Conservation (phyloP, 75 land plant species). For the Pinus tabuliformis region DNA sequence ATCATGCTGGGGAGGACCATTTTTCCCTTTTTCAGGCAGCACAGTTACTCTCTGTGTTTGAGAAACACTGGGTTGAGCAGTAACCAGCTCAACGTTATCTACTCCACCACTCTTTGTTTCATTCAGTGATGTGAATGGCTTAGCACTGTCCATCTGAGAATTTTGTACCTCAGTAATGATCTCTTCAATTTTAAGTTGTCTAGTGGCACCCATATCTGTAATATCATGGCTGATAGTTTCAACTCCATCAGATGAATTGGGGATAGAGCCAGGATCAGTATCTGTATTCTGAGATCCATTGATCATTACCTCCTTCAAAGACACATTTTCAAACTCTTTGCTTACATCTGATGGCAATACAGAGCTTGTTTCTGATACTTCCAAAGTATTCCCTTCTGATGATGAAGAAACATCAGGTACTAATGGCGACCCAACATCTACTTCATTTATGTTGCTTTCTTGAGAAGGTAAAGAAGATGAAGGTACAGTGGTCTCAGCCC, state of each 20-base stretch:
- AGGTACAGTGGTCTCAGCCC: background rate
- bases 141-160: background rate
- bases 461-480: background rate
- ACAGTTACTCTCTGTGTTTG: background rate
- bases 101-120: background rate
- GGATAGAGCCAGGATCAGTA: background rate
- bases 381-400: background rate
- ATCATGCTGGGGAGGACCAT: background rate
- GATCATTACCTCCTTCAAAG: background rate
- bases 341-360: background rate
- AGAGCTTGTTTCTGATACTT: slow-evolving; percentile 5
- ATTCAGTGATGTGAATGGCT: background rate
- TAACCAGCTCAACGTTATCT: background rate
- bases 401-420: background rate
- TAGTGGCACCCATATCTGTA: background rate
- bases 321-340: background rate
- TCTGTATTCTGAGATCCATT: background rate
- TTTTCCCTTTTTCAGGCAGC: background rate
- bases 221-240: background rate
- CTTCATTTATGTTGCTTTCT: background rate
- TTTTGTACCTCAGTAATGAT: background rate
- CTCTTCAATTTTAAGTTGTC: background rate
- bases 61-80: background rate
- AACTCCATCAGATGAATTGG: background rate
- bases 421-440: background rate